Conservation (phyloP, 176 grass and related monocot genomes). For the Themeda triandra region DNA sequence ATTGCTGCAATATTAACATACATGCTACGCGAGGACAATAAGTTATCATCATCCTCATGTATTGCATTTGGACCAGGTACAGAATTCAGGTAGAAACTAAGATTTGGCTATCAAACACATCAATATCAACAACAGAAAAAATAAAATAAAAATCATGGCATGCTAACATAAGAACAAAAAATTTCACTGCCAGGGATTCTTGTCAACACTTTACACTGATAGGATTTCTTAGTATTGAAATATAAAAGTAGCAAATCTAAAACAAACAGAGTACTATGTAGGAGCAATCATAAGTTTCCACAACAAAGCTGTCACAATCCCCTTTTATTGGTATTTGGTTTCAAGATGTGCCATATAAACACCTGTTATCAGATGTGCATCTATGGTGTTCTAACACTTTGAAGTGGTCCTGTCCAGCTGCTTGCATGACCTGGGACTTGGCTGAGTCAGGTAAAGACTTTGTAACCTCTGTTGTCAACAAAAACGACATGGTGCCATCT, state of each 20-base stretch:
- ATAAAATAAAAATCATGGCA: neutral
- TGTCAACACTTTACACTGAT: neutral
- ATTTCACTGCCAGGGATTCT: neutral
- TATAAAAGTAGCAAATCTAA: neutral
- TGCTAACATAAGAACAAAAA: neutral
- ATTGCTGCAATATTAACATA: slow-evolving; percentile 83
- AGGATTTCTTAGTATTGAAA: neutral
- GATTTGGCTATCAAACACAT: neutral
- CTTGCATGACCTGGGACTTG: slow-evolving; percentile 76
- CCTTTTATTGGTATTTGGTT: neutral
- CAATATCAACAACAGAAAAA: neutral
- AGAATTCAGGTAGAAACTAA: neutral
- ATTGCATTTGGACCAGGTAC: slow-evolving; percentile 92
- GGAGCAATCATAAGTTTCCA: neutral
- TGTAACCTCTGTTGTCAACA: slow-evolving; percentile 54
- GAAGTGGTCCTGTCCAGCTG: slow-evolving; percentile 39
- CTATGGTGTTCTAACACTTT: slow-evolving; percentile 14
- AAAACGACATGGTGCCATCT: slow-evolving; percentile 49
- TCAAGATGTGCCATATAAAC: neutral
- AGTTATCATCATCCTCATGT: slow-evolving; percentile 67
- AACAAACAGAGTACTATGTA: neutral
- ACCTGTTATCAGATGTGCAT: neutral
- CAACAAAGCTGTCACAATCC: neutral
- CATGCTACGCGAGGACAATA: slow-evolving; percentile 71
- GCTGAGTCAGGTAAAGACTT: slow-evolving; percentile 55